These are phyloP conservation scores for Pistacia vera DNA, from an alignment of 345 rosid genomes.

Conservation along the genomic window DNA sequence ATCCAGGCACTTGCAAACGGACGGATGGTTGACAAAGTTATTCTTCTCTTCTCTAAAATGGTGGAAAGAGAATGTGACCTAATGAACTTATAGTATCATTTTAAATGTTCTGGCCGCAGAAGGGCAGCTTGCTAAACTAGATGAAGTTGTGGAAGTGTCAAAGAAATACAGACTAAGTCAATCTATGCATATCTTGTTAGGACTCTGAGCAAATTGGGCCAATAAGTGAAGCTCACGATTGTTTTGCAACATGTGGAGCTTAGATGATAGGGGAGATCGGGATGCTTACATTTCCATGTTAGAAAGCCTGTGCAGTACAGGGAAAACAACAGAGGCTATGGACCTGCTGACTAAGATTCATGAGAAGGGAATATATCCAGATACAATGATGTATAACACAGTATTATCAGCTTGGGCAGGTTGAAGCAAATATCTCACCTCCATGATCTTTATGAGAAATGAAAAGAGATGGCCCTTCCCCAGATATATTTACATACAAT, in stretches of 20 bases:
- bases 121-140: constrained; percentile 70
- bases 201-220: constrained; percentile 71
- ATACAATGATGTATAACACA: constrained; percentile 76
- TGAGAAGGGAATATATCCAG: constrained; percentile 65
- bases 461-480: constrained; percentile 70
- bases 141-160: constrained; percentile 64
- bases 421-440: constrained; percentile 68
- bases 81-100: constrained; percentile 66
- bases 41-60: constrained; percentile 77
- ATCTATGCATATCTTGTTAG: constrained; percentile 77
- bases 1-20: constrained; percentile 72
- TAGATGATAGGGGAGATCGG: constrained; percentile 77
- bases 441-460: constrained; percentile 75
- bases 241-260: constrained; percentile 91
- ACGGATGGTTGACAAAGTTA: constrained; percentile 68
- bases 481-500: constrained; percentile 80
- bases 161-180: constrained; percentile 67
- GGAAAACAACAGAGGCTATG: constrained; percentile 77
- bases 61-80: constrained; percentile 59
- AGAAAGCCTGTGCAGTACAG: constrained; percentile 72
- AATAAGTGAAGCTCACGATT: constrained; percentile 85
- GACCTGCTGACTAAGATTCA: constrained; percentile 71
- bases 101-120: constrained; percentile 59
- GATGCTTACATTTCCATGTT: constrained; percentile 69
- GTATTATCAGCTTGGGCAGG: constrained; percentile 71